These are phyloP conservation scores for Cornus florida DNA, from an alignment of 148 eudicot species.

Conservation along the genomic window DNA sequence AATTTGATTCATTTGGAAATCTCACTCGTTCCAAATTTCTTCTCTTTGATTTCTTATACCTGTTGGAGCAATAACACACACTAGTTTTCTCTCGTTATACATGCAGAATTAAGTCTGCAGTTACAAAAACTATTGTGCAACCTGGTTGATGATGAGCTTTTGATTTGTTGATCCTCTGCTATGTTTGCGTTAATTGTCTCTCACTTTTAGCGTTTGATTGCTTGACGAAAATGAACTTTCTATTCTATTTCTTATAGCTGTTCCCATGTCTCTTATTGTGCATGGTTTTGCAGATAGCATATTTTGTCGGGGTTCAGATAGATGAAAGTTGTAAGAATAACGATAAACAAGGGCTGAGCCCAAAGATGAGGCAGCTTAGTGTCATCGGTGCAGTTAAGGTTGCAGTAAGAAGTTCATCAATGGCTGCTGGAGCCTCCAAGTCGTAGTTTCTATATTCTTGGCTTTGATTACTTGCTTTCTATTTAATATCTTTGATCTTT, in stretches of 20 bases:
- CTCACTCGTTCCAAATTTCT: neutral
- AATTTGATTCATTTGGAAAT: neutral
- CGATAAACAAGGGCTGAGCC: slow-evolving; percentile 39
- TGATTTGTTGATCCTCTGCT: neutral
- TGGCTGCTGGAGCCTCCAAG: slow-evolving; percentile 52
- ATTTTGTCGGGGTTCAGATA: slow-evolving; percentile 69
- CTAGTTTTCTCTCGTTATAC: neutral
- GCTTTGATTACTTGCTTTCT: neutral
- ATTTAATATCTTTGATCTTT: neutral
- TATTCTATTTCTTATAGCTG: neutral
- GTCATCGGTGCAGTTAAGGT: slow-evolving; percentile 82
- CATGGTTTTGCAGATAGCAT: slow-evolving; percentile 51
- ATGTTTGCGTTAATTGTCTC: neutral
- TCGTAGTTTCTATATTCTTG: slow-evolving; percentile 5
- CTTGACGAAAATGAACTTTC: neutral
- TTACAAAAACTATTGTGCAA: neutral
- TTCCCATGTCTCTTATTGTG: neutral
- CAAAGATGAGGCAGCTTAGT: slow-evolving; percentile 61
- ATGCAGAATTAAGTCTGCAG: neutral
- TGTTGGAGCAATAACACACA: neutral
- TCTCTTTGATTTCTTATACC: neutral
- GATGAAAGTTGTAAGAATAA: slow-evolving; percentile 34
- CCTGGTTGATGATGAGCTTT: neutral
- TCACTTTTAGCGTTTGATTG: neutral
- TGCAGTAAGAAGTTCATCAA: slow-evolving; percentile 68